Evolutionary conservation across 2,329 filamentous ascomycete genomes (phyloP).

Genomic region (Thermothelomyces thermophilus): DNA sequence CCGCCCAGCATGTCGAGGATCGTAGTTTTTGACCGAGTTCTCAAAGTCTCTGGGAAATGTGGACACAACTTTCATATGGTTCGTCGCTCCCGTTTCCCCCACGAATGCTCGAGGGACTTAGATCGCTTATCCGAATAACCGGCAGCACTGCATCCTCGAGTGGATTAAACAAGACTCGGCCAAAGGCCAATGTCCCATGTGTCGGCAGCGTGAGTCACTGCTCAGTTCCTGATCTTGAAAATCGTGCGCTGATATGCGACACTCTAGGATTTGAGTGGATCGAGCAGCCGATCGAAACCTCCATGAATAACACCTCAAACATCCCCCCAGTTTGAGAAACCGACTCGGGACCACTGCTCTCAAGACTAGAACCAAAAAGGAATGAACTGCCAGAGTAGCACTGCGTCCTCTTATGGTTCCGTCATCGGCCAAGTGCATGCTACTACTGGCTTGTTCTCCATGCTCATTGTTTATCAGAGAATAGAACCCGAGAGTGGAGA

Average conservation of each 20-base stretch:
- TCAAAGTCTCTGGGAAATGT: constrained; percentile 84
- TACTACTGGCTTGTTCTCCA: too few species aligned
- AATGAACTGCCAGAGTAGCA: too few species aligned
- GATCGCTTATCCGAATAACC: background rate
- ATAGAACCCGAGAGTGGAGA: too few species aligned
- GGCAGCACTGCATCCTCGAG: constrained; percentile 84
- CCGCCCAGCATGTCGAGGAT: background rate
- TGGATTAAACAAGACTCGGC: constrained; percentile 96
- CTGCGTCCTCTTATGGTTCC: too few species aligned
- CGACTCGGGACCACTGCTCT: too few species aligned
- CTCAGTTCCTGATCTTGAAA: background rate
- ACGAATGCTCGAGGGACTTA: background rate
- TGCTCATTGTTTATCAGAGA: too few species aligned
- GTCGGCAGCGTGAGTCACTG: constrained; percentile 67
- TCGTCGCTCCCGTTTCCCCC: constrained; percentile 12
- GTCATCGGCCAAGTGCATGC: too few species aligned
- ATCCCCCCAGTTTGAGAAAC: background rate
- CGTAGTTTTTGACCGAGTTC: background rate
- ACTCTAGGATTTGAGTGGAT: constrained; percentile 31
- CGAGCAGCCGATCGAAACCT: constrained; percentile 22
- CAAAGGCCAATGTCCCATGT: constrained; percentile 96
- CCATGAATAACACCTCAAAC: constrained; percentile 13
- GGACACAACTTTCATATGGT: constrained; percentile 98
- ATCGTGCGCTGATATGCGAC: background rate
- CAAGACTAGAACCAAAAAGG: background rate